Conservation (phyloP, 176 grass and related monocot species). For the Alopecurus myosuroides region DNA sequence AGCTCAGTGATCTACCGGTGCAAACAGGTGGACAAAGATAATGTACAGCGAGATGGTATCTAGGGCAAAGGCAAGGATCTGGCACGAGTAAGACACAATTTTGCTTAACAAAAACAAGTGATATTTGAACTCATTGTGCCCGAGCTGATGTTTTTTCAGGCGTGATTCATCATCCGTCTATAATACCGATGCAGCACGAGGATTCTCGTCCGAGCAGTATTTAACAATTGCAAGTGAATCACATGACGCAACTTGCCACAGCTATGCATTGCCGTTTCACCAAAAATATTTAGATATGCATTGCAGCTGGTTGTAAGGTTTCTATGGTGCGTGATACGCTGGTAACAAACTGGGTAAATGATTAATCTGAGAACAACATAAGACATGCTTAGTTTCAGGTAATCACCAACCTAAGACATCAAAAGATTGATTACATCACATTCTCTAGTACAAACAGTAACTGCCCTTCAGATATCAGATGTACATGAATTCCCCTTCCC, state of each 20-base stretch:
- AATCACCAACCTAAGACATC: neutral
- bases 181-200: neutral
- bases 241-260: neutral
- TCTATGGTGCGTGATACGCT: neutral
- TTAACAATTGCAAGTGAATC: neutral
- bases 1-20: no score
- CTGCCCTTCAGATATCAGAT: slow-evolving; percentile 44
- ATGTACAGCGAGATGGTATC: no score
- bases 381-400: neutral
- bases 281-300: neutral
- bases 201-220: neutral
- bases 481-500: slow-evolving; percentile 89
- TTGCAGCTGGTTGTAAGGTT: neutral
- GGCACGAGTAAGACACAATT: neutral
- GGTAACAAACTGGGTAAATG: neutral
- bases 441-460: neutral
- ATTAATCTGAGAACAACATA: neutral
- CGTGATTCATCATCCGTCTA: neutral
- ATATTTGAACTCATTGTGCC: neutral
- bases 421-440: slow-evolving; percentile 2
- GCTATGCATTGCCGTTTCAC: neutral
- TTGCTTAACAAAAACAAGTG: neutral
- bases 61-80: neutral
- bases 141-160: neutral
- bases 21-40: no score